Evolutionary conservation across 768 basidiomycete genomes (phyloP).

Genomic region (Kwoniella sp.): DNA sequence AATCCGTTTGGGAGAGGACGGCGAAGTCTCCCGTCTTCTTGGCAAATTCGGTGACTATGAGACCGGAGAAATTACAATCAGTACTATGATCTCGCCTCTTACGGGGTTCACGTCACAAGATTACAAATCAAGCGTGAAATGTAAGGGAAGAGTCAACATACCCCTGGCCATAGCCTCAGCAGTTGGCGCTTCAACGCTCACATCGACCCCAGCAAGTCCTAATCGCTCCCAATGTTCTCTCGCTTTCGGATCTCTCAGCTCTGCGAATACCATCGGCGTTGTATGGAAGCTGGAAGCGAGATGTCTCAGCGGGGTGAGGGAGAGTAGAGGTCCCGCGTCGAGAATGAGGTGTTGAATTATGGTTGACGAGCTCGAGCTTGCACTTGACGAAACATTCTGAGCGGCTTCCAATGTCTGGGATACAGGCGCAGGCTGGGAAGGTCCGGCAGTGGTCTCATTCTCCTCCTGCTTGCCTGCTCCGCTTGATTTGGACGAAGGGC

Average conservation of each 20-base stretch:
- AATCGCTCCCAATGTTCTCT: constrained; percentile 65
- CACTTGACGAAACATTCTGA: neutral
- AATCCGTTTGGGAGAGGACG: constrained; percentile 85
- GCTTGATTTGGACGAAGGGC: neutral
- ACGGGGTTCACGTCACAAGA: neutral
- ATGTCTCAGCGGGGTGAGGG: constrained; percentile 78
- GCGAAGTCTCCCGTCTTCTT: constrained; percentile 96
- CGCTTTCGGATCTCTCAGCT: constrained; percentile 84
- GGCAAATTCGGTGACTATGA: constrained; percentile 79
- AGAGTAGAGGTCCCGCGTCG: constrained; percentile 90
- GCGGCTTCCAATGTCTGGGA: neutral
- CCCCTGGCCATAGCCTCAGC: constrained; percentile 61
- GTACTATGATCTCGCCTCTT: no score
- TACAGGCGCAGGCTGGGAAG: neutral
- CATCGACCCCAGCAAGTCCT: constrained; percentile 62
- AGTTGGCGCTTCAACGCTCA: constrained; percentile 48
- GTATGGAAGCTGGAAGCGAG: constrained; percentile 82
- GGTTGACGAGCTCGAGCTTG: constrained; percentile 2
- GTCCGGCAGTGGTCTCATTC: neutral
- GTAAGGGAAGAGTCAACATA: constrained; percentile 57
- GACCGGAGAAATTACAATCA: neutral
- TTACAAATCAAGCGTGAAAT: neutral
- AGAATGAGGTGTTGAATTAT: constrained; percentile 70
- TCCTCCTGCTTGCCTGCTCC: neutral
- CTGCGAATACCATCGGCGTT: constrained; percentile 83